Evolutionary conservation across 768 basidiomycete genomes (phyloP).

Genomic region (Antrodiella citrinella): DNA sequence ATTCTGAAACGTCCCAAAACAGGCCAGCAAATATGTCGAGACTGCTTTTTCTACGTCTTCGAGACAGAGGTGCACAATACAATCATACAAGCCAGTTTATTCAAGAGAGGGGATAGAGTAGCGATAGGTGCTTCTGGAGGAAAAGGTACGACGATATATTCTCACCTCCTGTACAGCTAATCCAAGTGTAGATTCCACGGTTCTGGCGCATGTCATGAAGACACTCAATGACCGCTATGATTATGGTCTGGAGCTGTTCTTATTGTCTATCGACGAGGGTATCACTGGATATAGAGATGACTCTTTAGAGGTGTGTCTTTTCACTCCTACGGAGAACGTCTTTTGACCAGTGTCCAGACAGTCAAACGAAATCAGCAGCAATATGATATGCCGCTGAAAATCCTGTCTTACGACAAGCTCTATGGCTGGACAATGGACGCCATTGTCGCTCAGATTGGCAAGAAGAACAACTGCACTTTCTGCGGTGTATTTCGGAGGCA

Average conservation of each 20-base stretch:
- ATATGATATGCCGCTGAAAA: conserved; percentile 92
- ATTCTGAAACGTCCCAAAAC: conserved; percentile 95
- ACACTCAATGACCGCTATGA: conserved; percentile 88
- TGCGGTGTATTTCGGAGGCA: conserved; percentile 97
- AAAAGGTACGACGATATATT: conserved; percentile 85
- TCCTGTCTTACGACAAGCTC: conserved; percentile 90
- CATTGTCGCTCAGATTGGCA: conserved; percentile 89
- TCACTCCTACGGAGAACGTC: no score
- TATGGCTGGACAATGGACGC: conserved; percentile 99
- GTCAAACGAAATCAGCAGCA: conserved; percentile 96
- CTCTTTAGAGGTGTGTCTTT: conserved; percentile 78
- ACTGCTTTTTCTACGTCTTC: conserved; percentile 95
- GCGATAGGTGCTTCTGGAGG: conserved; percentile 98
- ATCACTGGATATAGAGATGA: conserved; percentile 98
- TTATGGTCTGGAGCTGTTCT: conserved; percentile 84
- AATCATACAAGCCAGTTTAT: conserved; percentile 74
- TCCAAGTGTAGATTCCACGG: conserved; percentile 78
- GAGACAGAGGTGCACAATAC: conserved; percentile 99
- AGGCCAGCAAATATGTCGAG: conserved; percentile 92
- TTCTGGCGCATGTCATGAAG: conserved; percentile 96
- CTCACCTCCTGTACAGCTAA: background rate
- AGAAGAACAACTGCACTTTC: conserved; percentile 98
- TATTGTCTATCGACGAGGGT: conserved; percentile 97
- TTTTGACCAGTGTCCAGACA: conserved; percentile 81
- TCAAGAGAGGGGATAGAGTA: conserved; percentile 84